These are phyloP conservation scores for Colletotrichum chlorophyti DNA, from an alignment of 2,329 filamentous ascomycete genomes.

Conservation along the genomic window DNA sequence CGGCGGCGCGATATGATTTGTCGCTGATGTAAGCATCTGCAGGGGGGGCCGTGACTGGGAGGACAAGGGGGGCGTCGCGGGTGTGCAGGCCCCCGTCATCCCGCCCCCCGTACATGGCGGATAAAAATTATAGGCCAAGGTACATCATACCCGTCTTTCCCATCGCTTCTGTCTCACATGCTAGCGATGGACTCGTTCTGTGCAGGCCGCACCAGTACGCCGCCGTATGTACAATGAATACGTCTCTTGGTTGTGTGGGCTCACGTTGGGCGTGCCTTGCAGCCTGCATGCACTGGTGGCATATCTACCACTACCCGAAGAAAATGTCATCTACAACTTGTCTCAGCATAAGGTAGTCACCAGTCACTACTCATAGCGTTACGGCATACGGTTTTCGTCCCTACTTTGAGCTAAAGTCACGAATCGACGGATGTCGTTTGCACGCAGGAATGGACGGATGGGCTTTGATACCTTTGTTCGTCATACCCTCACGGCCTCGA, in stretches of 20 bases:
- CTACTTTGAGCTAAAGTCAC: not conserved
- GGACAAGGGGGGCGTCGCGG: conserved; percentile 26
- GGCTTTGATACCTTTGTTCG: not conserved
- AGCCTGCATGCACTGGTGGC: not conserved
- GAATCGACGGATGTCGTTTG: not conserved
- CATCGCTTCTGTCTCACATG: too few species aligned
- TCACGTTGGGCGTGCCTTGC: not conserved
- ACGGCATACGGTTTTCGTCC: not conserved
- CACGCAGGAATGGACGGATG: too few species aligned
- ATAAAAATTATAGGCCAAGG: too few species aligned
- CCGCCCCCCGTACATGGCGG: too few species aligned
- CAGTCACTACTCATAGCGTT: not conserved
- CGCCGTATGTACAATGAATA: too few species aligned
- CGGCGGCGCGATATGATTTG: conserved; percentile 35
- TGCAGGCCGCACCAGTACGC: too few species aligned
- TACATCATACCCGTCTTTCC: too few species aligned
- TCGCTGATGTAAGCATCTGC: conserved; percentile 34
- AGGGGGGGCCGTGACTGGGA: conserved; percentile 30
- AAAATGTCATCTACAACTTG: too few species aligned
- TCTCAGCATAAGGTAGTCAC: too few species aligned
- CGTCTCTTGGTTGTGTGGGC: conserved; percentile 3
- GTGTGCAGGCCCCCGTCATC: conserved; percentile 28
- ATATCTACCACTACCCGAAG: too few species aligned
- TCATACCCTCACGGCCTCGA: not conserved
- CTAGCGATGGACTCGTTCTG: too few species aligned